phyloP scores from a whole-genome alignment of 2,329 filamentous ascomycete species.

The Fusarium torulosum region DNA sequence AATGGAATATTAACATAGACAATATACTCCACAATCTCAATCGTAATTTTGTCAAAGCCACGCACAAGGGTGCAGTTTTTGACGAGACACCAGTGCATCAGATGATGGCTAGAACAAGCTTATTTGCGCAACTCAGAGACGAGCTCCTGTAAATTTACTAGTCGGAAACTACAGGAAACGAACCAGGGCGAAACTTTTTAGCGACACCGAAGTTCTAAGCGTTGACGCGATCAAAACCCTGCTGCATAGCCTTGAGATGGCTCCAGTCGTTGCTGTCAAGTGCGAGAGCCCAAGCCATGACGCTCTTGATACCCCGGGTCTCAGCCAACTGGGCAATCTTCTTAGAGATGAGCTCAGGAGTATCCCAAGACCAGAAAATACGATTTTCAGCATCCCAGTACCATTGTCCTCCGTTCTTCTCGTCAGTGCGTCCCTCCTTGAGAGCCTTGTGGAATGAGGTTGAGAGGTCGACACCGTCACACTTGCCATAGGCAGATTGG shows the following conservation, averaged over 20 bases:
- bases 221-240: slow-evolving; percentile 21
- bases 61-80: too few relatives aligned
- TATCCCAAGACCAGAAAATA: slow-evolving; percentile 70
- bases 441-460: slow-evolving; percentile 58
- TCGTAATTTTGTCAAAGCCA: too few relatives aligned
- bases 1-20: too few relatives aligned
- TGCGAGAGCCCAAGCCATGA: slow-evolving; percentile 67
- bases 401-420: slow-evolving; percentile 65
- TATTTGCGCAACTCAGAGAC: too few relatives aligned
- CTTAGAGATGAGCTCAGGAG: slow-evolving; percentile 58
- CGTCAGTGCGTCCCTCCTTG: slow-evolving; percentile 57
- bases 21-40: too few relatives aligned
- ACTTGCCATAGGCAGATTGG: slow-evolving; percentile 37
- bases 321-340: slow-evolving; percentile 62
- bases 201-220: background rate
- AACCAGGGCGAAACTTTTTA: background rate
- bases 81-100: too few relatives aligned
- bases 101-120: too few relatives aligned
- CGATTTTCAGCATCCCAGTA: slow-evolving; percentile 61
- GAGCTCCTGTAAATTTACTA: too few relatives aligned
- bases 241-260: slow-evolving; percentile 59
- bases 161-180: too few relatives aligned
- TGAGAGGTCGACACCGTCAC: slow-evolving; percentile 37
- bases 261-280: slow-evolving; percentile 61
- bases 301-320: slow-evolving; percentile 60